Percentiles rank a stretch among this genome's conserved stretches.
Evolutionary conservation across 345 rosid species (phyloP).

Genomic region (Lumnitzera racemosa): DNA sequence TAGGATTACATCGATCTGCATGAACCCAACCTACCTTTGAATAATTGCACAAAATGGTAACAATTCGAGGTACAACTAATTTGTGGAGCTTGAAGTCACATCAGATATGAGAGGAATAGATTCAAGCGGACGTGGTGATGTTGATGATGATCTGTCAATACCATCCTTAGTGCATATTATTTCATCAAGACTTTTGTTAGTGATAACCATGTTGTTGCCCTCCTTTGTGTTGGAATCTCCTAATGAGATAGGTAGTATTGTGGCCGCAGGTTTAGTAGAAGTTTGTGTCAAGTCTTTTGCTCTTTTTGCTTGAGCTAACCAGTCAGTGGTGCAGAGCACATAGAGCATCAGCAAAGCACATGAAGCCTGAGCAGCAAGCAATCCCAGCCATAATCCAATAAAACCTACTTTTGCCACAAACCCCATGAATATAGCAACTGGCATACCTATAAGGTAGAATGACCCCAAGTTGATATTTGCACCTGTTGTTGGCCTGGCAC

Average conservation of each 20-base stretch:
- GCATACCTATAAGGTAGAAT: conserved; percentile 89
- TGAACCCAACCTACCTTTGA: neutral
- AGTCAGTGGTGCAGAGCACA: conserved; percentile 64
- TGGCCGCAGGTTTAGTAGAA: conserved; percentile 3
- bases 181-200: conserved; percentile 19
- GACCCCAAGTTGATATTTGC: conserved; percentile 95
- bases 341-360: conserved; percentile 74
- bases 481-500: conserved; percentile 81
- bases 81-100: no score
- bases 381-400: conserved; percentile 78
- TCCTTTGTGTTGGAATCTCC: conserved; percentile 1
- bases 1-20: conserved; percentile 9
- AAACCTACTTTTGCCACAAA: conserved; percentile 70
- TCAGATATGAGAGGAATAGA: conserved; percentile 38
- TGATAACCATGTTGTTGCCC: conserved; percentile 13
- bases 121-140: conserved; percentile 22
- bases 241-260: conserved; percentile 22
- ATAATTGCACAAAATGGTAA: conserved; percentile 15
- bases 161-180: conserved; percentile 27
- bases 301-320: conserved; percentile 62
- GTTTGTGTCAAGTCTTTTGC: conserved; percentile 62
- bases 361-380: conserved; percentile 89
- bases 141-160: conserved; percentile 14
- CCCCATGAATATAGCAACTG: conserved; percentile 62
- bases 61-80: neutral